Percentiles rank a stretch among this genome's conserved stretches.
phyloP scores from a whole-genome alignment of 768 basidiomycete species.

The Auriscalpium orientale region DNA sequence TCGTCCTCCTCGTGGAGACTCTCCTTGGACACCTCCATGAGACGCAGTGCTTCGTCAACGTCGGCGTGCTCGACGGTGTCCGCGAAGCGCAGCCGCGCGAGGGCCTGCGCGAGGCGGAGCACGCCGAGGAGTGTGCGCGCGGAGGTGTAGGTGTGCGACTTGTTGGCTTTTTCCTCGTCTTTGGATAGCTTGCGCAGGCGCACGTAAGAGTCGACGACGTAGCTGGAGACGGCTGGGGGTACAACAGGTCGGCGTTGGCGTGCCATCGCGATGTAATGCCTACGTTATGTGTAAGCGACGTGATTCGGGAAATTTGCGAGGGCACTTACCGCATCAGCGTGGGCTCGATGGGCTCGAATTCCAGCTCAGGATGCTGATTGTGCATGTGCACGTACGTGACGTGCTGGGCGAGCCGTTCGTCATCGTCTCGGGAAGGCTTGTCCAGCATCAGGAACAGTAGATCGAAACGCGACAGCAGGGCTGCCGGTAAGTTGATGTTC shows the following conservation, averaged over 20 bases:
- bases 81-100: conserved; percentile 85
- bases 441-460: conserved; percentile 94
- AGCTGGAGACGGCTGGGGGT: conserved; percentile 79
- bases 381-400: conserved; percentile 99
- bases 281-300: conserved; percentile 23
- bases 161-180: conserved; percentile 82
- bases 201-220: conserved; percentile 93
- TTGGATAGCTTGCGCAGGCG: conserved; percentile 89
- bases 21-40: conserved; percentile 97
- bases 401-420: conserved; percentile 93
- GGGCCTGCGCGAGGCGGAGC: conserved; percentile 88
- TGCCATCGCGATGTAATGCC: conserved; percentile 92
- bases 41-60: conserved; percentile 91
- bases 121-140: conserved; percentile 93
- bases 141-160: conserved; percentile 90
- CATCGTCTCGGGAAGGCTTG: conserved; percentile 90
- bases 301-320: background rate
- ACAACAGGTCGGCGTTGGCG: conserved; percentile 87
- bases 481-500: conserved; percentile 98
- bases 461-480: conserved; percentile 93
- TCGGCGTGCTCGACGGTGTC: conserved; percentile 76
- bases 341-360: conserved; percentile 79
- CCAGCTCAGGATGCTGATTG: conserved; percentile 79
- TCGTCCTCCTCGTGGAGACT: conserved; percentile 71
- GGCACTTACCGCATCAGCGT: conserved; percentile 71